Conservation (phyloP, 352 stramenopile genomes). For the Phytophthora cactorum region DNA sequence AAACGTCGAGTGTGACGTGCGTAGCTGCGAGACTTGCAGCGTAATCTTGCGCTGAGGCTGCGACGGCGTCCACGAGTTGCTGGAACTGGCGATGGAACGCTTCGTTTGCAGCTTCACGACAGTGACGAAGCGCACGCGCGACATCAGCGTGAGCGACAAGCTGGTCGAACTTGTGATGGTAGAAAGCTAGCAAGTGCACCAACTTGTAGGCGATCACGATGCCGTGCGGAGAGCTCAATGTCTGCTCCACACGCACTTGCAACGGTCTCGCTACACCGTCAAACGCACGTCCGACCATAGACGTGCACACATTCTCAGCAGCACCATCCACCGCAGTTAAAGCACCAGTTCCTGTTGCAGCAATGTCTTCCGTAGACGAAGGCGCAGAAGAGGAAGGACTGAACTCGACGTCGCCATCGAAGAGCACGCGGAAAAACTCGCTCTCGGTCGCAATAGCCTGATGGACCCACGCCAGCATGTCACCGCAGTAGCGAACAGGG, state of each 20-base stretch:
- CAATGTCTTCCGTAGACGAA: not conserved
- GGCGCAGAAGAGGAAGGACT: conserved; percentile 15
- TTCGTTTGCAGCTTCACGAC: conserved; percentile 45
- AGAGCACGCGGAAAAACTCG: conserved; percentile 84
- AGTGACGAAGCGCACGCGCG: conserved; percentile 43
- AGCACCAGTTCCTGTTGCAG: too few species aligned
- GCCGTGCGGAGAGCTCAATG: conserved; percentile 52
- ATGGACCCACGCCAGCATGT: conserved; percentile 92
- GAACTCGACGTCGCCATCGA: conserved; percentile 64
- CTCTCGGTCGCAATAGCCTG: conserved; percentile 81
- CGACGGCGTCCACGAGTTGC: conserved; percentile 53
- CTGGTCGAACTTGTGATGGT: conserved; percentile 61
- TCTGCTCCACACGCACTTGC: conserved; percentile 73
- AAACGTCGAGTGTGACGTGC: conserved; percentile 60
- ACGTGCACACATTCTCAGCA: conserved; percentile 31
- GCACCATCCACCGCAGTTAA: not conserved
- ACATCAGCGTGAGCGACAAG: conserved; percentile 49
- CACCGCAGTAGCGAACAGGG: conserved; percentile 84
- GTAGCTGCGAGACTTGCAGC: conserved; percentile 65
- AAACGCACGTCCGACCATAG: conserved; percentile 66
- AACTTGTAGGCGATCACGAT: conserved; percentile 72
- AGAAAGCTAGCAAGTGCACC: conserved; percentile 72
- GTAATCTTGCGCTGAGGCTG: conserved; percentile 58
- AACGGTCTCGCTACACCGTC: conserved; percentile 67
- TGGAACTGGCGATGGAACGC: conserved; percentile 65